Evolutionary conservation across 2,329 filamentous ascomycete genomes (phyloP).

Genomic region (Penicillium brasilianum): DNA sequence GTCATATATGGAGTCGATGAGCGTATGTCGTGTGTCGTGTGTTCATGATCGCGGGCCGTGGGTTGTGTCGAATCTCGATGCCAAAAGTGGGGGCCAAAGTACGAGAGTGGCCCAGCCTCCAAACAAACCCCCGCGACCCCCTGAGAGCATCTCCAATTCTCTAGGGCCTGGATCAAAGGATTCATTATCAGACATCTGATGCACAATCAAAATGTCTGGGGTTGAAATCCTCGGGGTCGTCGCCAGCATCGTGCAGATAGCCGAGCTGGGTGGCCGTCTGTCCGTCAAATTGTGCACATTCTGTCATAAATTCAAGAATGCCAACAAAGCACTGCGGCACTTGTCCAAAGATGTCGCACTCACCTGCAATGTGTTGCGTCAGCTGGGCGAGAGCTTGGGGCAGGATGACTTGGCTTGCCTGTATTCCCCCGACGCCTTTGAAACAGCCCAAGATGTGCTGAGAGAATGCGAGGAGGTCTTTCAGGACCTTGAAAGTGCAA

Average conservation of each 20-base stretch:
- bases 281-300: slow-evolving; percentile 39
- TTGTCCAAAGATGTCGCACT: slow-evolving; percentile 39
- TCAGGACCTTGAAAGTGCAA: slow-evolving; percentile 27
- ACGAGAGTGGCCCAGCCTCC: background rate
- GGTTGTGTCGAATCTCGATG: background rate
- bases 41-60: background rate
- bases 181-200: background rate
- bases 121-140: background rate
- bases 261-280: slow-evolving; percentile 37
- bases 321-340: slow-evolving; percentile 24
- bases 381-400: slow-evolving; percentile 34
- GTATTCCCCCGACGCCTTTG: slow-evolving; percentile 23
- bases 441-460: slow-evolving; percentile 15
- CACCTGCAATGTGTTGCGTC: slow-evolving; percentile 35
- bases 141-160: background rate
- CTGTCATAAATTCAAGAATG: slow-evolving; percentile 34
- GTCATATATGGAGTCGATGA: background rate
- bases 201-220: slow-evolving; percentile 21
- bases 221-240: slow-evolving; percentile 33
- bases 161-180: background rate
- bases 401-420: slow-evolving; percentile 32
- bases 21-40: too few species aligned
- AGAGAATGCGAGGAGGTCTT: slow-evolving; percentile 34
- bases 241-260: slow-evolving; percentile 38
- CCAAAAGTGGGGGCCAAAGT: background rate